Evolutionary conservation across 176 grass and related monocot genomes (phyloP).

Genomic region (Zoysia pacifica): DNA sequence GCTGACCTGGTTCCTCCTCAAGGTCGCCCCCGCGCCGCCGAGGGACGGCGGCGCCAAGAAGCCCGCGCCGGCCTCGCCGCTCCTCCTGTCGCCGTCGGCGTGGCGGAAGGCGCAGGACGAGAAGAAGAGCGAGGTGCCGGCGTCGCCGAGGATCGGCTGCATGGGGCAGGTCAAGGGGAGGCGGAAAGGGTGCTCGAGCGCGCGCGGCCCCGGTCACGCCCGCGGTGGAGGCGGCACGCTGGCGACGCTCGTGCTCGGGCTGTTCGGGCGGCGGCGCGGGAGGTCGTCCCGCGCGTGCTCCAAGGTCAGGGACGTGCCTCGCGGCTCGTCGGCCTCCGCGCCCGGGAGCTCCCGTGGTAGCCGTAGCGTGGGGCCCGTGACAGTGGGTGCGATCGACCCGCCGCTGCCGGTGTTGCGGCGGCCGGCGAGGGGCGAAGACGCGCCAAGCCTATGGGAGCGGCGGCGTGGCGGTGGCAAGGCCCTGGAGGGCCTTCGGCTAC

Average conservation of each 20-base stretch:
- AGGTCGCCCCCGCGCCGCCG: neutral
- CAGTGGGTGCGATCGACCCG: slow-evolving; percentile 9
- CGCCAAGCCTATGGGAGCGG: slow-evolving; percentile 47
- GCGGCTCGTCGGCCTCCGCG: slow-evolving; percentile 2
- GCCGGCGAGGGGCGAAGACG: neutral
- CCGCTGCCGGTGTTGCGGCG: slow-evolving; percentile 42
- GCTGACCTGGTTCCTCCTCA: slow-evolving; percentile 30
- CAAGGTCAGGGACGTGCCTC: slow-evolving; percentile 44
- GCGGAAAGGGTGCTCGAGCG: neutral
- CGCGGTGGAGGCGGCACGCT: slow-evolving; percentile 1
- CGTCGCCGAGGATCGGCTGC: slow-evolving; percentile 55
- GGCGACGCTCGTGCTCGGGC: slow-evolving; percentile 15
- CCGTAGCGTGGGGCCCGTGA: neutral
- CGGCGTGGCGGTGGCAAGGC: slow-evolving; percentile 35
- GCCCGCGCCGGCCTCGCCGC: slow-evolving; percentile 10
- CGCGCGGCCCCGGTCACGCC: neutral
- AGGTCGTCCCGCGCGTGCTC: slow-evolving; percentile 26
- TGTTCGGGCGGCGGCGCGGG: slow-evolving; percentile 30
- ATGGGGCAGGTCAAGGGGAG: slow-evolving; percentile 54
- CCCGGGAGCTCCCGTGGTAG: neutral
- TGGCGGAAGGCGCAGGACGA: slow-evolving; percentile 37
- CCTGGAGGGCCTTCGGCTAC: slow-evolving; percentile 34
- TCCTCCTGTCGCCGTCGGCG: slow-evolving; percentile 32
- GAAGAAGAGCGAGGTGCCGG: slow-evolving; percentile 16
- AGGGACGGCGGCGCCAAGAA: slow-evolving; percentile 22